Conservation (phyloP, 352 stramenopile species). For the Pythium monospermum region DNA sequence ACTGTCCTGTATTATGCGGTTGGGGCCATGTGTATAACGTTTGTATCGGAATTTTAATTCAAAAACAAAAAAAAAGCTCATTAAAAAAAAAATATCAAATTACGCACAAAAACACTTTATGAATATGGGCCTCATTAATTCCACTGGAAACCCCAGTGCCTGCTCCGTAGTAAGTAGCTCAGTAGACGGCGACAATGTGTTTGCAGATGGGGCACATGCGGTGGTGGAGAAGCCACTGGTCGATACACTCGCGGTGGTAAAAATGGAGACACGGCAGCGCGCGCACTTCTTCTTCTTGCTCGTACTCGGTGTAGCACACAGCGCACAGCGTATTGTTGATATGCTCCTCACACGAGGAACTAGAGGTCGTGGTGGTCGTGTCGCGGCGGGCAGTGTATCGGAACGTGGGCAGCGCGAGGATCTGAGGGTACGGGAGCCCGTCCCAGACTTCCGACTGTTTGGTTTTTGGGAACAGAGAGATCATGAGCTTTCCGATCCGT, state of each 20-base stretch:
- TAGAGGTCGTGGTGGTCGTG: conserved; percentile 16
- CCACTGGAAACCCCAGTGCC: too few species aligned
- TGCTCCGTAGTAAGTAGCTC: too few species aligned
- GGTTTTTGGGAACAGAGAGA: too few species aligned
- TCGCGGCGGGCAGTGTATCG: conserved; percentile 50
- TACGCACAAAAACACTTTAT: too few species aligned
- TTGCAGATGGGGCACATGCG: conserved; percentile 86
- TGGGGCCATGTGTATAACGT: conserved; percentile 1
- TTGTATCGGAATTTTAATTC: too few species aligned
- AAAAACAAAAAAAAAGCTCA: too few species aligned
- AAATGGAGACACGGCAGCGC: conserved; percentile 83
- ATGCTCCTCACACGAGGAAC: conserved; percentile 22
- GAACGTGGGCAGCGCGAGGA: conserved; percentile 74
- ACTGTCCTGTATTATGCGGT: background rate
- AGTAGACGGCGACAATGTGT: conserved; percentile 76
- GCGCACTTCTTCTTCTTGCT: conserved; percentile 69
- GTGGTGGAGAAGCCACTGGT: conserved; percentile 86
- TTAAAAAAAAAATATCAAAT: too few species aligned
- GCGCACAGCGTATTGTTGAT: conserved; percentile 73
- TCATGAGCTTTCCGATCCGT: background rate
- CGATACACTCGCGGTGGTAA: conserved; percentile 89
- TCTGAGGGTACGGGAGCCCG: conserved; percentile 78
- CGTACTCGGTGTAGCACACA: conserved; percentile 83
- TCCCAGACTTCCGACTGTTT: conserved; percentile 63
- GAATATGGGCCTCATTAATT: too few species aligned